A percentile compares a stretch with the other conserved stretches of the same genome.
phyloP scores from a whole-genome alignment of 1,284 basidiomycete genomes.

The Mycena citricolor region DNA sequence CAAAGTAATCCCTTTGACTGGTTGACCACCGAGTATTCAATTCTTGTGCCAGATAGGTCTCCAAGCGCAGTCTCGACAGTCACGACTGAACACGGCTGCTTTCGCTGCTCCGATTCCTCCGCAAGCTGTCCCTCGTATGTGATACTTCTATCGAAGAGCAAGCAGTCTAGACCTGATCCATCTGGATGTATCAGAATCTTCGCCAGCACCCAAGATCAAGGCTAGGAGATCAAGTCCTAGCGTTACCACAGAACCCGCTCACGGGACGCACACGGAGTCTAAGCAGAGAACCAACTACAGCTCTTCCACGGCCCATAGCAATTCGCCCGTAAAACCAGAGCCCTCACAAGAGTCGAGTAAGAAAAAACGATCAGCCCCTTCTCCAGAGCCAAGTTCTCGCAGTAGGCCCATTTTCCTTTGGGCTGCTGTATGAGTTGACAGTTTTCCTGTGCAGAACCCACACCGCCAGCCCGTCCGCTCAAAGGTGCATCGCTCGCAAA shows the following conservation, averaged over 20 bases:
- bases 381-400: constrained; percentile 17
- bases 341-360: constrained; percentile 14
- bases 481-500: constrained; percentile 74
- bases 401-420: constrained; percentile 14
- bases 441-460: constrained; percentile 29
- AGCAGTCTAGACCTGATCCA: no score
- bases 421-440: constrained; percentile 5
- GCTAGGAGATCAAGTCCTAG: no score
- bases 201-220: no score
- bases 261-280: no score
- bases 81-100: constrained; percentile 45
- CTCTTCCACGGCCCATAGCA: no score
- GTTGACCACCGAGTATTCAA: constrained; percentile 8
- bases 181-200: no score
- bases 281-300: no score
- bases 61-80: constrained; percentile 60
- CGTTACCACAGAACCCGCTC: no score
- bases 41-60: constrained; percentile 51
- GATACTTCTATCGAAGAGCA: no score
- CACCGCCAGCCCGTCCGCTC: constrained; percentile 33
- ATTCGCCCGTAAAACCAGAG: constrained; percentile 15
- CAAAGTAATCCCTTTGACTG: constrained; percentile 40
- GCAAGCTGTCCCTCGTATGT: no score
- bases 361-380: constrained; percentile 17
- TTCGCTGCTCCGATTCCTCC: no score